Evolutionary conservation across 2,329 filamentous ascomycete genomes (phyloP), one percentile per base, ranked within the genome.

Genomic region (Aplosporella prunicola): DNA sequence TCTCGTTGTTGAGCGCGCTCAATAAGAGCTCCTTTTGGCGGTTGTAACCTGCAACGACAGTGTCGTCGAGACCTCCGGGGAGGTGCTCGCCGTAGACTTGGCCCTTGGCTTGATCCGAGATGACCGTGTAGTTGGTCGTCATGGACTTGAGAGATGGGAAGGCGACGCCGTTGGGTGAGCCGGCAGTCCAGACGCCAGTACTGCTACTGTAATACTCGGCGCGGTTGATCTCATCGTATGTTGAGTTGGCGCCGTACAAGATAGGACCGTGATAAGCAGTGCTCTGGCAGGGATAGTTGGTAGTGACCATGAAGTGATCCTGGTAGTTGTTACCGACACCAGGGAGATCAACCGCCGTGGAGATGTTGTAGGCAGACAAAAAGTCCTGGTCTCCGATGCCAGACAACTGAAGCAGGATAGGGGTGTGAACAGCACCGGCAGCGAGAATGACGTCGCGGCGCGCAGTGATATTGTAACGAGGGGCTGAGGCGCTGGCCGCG

Each of bases 361-460:
- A 35, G 11, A 59, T 42, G 26, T 30, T 18, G 18, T 24, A 13
- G 10, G 31, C 14, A 3, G 31, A 23, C 5, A 40, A 15, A 20
- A 71, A 47, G 0, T 59, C 49, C 3, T 59, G 55, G 30, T 64
- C 59, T 4, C 77, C 77, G 25, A 81, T 65, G 0, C 77, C 76
- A 0, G 74, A 78, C 2, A 78, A 58, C 44, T 80, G 76, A n/a
- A 72, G 65, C 11, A 76, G 58, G 53, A 71, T 74, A 5, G 68
- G 77, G 8, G 71, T 76, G 49, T 69, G 67, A 26, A 72, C 58
- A 18, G 64, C 69, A 0, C 78, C 78, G 1, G 74, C 74, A 4
- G 69, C 69, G 2, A 82, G 52, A 24, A 82, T 66, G 9, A 79
- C 64, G 46, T 80, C 76, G 35, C 53, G 51, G 16, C 46, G 51